Evolutionary conservation across 306 rosid genomes (phyloP).

Genomic region (Hippophae rhamnoides): DNA sequence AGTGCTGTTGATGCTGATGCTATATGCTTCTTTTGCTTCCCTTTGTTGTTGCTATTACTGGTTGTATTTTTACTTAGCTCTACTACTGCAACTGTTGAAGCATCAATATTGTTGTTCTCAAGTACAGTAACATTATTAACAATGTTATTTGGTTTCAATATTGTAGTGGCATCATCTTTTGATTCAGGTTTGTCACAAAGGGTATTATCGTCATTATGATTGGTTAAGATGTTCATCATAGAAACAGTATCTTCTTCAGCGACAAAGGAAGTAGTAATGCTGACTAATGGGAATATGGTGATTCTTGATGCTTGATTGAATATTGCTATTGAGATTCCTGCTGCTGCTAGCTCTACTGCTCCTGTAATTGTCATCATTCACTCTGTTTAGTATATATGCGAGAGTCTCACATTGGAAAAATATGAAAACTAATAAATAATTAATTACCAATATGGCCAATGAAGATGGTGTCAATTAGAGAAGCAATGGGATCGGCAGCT

Average conservation of each 20-base stretch:
- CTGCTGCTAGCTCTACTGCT: conserved; percentile 92
- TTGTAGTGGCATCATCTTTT: no score
- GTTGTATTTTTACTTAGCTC: conserved; percentile 7
- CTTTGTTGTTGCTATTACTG: conserved; percentile 26
- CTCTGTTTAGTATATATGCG: not conserved
- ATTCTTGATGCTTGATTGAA: conserved; percentile 97
- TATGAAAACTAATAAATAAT: not conserved
- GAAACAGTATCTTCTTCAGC: conserved; percentile 84
- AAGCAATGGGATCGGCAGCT: conserved; percentile 97
- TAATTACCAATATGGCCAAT: conserved; percentile 82
- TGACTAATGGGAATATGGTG: conserved; percentile 86
- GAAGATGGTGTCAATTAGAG: conserved; percentile 92
- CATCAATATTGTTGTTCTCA: not conserved
- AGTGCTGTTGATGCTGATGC: conserved; percentile 97
- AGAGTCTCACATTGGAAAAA: not conserved
- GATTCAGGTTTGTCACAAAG: conserved; percentile 1
- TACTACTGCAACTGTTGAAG: not conserved
- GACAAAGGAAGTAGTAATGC: conserved; percentile 90
- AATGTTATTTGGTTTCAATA: not conserved
- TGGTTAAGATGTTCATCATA: conserved; percentile 22
- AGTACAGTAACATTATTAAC: conserved; percentile 10
- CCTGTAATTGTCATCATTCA: conserved; percentile 25
- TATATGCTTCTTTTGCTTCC: conserved; percentile 45
- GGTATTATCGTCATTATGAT: conserved; percentile 18
- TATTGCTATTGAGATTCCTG: conserved; percentile 82